These are phyloP conservation scores for Infundibulicybe gibba DNA, from an alignment of 768 basidiomycete genomes.

Conservation along the genomic window DNA sequence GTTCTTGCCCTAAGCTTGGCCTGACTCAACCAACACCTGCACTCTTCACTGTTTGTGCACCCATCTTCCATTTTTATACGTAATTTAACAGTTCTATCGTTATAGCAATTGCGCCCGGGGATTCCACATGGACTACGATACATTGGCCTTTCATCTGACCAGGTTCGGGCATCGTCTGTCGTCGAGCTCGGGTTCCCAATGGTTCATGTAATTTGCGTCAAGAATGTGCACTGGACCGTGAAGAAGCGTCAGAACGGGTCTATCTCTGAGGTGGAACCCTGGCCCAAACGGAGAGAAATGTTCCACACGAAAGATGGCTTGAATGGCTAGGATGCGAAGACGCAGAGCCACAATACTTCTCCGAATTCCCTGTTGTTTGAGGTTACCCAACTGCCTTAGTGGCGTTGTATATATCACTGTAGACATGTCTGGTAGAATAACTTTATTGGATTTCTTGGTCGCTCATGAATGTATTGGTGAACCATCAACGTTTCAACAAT, in stretches of 20 bases:
- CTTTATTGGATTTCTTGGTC: no score
- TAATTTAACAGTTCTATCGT: constrained; percentile 5
- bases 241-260: constrained; percentile 19
- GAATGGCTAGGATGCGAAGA: constrained; percentile 64
- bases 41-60: constrained; percentile 35
- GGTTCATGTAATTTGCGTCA: constrained; percentile 53
- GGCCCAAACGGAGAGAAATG: constrained; percentile 48
- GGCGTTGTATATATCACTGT: no score
- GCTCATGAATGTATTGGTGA: no score
- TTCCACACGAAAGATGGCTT: constrained; percentile 57
- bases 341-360: constrained; percentile 19
- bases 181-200: constrained; percentile 62
- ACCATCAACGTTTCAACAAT: no score
- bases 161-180: constrained; percentile 33
- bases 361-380: no score
- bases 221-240: constrained; percentile 54
- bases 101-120: constrained; percentile 59
- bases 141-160: constrained; percentile 44
- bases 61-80: no score
- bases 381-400: no score
- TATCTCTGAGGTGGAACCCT: constrained; percentile 44
- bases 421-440: no score
- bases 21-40: constrained; percentile 32
- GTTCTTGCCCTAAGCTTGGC: constrained; percentile 40
- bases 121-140: constrained; percentile 51